Evolutionary conservation across 495 filamentous ascomycete species (phyloP).

Genomic region (Hypoxylon perforatum): DNA sequence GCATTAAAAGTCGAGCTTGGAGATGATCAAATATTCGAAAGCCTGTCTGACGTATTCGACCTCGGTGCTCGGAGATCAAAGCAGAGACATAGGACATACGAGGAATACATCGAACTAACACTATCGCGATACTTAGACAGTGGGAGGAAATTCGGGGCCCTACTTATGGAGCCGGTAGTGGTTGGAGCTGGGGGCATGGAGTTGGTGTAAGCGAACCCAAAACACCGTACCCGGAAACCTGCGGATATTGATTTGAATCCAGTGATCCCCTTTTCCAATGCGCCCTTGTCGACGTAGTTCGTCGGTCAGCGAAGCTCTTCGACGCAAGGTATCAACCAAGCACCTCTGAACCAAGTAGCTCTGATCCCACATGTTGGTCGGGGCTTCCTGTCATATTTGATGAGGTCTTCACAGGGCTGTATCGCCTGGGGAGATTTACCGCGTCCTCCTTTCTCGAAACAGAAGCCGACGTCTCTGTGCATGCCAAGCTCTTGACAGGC

Average conservation of each 20-base stretch:
- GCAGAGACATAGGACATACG: conserved; percentile 60
- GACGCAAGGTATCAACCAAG: conserved; percentile 7
- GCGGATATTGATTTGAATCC: conserved; percentile 27
- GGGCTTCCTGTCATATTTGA: conserved; percentile 81
- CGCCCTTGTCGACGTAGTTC: conserved; percentile 70
- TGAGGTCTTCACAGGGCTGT: conserved; percentile 85
- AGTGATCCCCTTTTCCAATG: conserved; percentile 83
- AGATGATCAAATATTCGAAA: conserved; percentile 55
- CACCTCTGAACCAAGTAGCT: conserved; percentile 27
- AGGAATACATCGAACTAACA: conserved; percentile 63
- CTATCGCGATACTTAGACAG: conserved; percentile 62
- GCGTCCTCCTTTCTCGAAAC: conserved; percentile 72
- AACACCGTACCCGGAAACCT: background rate
- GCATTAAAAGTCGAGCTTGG: conserved; percentile 61
- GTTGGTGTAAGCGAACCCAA: conserved; percentile 65
- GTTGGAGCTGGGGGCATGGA: conserved; percentile 83
- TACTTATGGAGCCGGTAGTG: conserved; percentile 80
- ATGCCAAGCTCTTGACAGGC: conserved; percentile 83
- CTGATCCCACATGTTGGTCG: conserved; percentile 60
- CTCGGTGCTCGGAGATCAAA: conserved; percentile 58
- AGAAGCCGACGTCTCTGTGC: conserved; percentile 75
- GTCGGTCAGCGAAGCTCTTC: conserved; percentile 65
- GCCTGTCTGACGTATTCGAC: conserved; percentile 71
- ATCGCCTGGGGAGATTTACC: conserved; percentile 75
- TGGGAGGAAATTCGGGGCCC: conserved; percentile 74